Conservation (phyloP, 805 yeast species). For the Lipomyces chichibuensis region DNA sequence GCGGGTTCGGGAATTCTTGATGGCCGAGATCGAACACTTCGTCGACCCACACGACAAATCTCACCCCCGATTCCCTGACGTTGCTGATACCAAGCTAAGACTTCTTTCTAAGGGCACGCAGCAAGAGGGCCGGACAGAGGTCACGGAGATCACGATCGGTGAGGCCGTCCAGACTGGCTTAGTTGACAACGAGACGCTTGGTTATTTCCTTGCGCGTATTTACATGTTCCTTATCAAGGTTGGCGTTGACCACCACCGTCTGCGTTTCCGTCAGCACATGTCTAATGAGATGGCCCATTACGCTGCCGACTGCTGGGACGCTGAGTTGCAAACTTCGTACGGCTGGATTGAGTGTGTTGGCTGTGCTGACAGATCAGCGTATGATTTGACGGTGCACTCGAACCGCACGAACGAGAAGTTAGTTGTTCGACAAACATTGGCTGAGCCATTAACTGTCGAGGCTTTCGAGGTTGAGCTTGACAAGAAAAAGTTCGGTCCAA, state of each 20-base stretch:
- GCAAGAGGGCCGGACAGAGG: slow-evolving; percentile 76
- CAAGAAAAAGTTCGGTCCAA: slow-evolving; percentile 97
- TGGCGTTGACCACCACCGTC: slow-evolving; percentile 81
- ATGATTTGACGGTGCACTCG: slow-evolving; percentile 92
- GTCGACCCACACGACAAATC: slow-evolving; percentile 90
- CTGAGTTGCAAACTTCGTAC: slow-evolving; percentile 90
- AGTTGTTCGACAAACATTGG: slow-evolving; percentile 88
- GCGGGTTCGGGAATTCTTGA: slow-evolving; percentile 96
- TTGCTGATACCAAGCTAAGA: slow-evolving; percentile 69
- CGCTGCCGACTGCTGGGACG: slow-evolving; percentile 99
- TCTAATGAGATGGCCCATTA: slow-evolving; percentile 99
- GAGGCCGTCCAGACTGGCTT: slow-evolving; percentile 86
- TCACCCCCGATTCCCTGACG: slow-evolving; percentile 78
- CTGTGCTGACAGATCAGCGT: slow-evolving; percentile 99
- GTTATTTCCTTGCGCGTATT: slow-evolving; percentile 94
- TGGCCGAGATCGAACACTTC: slow-evolving; percentile 99
- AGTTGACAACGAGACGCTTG: slow-evolving; percentile 96
- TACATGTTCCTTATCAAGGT: slow-evolving; percentile 79
- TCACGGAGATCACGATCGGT: slow-evolving; percentile 70
- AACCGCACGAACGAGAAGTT: slow-evolving; percentile 93
- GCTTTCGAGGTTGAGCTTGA: slow-evolving; percentile 82
- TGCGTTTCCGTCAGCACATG: slow-evolving; percentile 99
- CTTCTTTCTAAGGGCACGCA: slow-evolving; percentile 88
- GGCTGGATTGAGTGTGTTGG: slow-evolving; percentile 99
- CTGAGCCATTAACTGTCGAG: slow-evolving; percentile 81